These are phyloP conservation scores for Peronospora destructor DNA, from an alignment of 352 stramenopile species.

Conservation along the genomic window DNA sequence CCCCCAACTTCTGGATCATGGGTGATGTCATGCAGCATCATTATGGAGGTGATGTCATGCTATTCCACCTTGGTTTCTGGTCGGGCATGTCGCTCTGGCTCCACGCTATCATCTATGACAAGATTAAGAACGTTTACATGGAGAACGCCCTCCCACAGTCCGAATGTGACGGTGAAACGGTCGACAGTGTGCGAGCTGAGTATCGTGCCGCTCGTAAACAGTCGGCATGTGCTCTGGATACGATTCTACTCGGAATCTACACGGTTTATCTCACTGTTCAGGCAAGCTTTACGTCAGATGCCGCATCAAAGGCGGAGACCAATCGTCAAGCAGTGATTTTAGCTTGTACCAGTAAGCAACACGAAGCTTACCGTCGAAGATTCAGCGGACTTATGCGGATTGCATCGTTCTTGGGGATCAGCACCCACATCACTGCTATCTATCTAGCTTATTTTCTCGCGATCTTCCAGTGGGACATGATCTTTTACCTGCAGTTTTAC, in stretches of 20 bases:
- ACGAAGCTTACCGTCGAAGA: conserved; percentile 43
- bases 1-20: conserved; percentile 64
- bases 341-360: conserved; percentile 61
- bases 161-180: conserved; percentile 72
- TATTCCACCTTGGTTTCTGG: conserved; percentile 46
- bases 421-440: conserved; percentile 59
- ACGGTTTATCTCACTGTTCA: conserved; percentile 66
- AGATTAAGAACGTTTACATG: conserved; percentile 86
- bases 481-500: conserved; percentile 77
- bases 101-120: conserved; percentile 80
- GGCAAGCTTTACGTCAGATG: conserved; percentile 57
- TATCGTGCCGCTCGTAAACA: conserved; percentile 57
- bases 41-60: conserved; percentile 40
- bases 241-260: conserved; percentile 70
- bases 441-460: conserved; percentile 66
- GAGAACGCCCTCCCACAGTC: conserved; percentile 73
- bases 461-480: conserved; percentile 66
- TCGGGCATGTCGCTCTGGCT: conserved; percentile 68
- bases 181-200: conserved; percentile 71
- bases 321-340: conserved; percentile 50
- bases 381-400: conserved; percentile 58
- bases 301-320: conserved; percentile 48
- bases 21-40: conserved; percentile 46
- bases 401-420: conserved; percentile 80
- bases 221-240: conserved; percentile 55